phyloP scores from a whole-genome alignment of 176 grass and related monocot genomes.

The Phoenix roebelenii region DNA sequence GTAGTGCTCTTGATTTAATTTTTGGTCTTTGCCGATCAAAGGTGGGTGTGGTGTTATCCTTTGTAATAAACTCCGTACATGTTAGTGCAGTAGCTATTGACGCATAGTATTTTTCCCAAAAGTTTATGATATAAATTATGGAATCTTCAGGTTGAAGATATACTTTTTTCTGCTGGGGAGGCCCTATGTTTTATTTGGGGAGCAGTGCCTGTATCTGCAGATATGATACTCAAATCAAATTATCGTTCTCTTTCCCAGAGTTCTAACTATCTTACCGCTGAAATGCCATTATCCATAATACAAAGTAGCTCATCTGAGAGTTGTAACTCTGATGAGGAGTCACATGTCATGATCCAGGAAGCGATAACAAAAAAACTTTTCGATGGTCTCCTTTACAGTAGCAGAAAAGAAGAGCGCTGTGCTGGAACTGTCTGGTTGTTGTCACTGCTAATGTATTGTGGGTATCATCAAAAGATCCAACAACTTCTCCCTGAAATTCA shows the following conservation, averaged over 20 bases:
- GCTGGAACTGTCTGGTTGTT: constrained; percentile 92
- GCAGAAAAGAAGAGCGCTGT: constrained; percentile 93
- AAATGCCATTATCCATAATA: constrained; percentile 32
- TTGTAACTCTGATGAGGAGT: constrained; percentile 41
- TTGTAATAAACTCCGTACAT: no score
- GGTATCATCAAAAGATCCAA: constrained; percentile 74
- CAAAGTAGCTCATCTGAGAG: constrained; percentile 28
- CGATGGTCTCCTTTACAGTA: constrained; percentile 71
- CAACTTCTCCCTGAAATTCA: constrained; percentile 90
- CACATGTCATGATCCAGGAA: constrained; percentile 45
- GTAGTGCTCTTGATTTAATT: constrained; percentile 70
- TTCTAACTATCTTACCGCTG: constrained; percentile 74
- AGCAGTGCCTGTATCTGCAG: constrained; percentile 61
- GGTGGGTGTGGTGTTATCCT: constrained; percentile 27
- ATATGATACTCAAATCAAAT: constrained; percentile 79
- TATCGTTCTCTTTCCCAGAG: constrained; percentile 77
- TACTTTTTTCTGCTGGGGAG: constrained; percentile 89
- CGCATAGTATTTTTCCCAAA: background rate
- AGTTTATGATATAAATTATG: constrained; percentile 3
- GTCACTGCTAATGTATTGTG: constrained; percentile 89
- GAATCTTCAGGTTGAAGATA: constrained; percentile 70
- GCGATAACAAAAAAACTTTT: constrained; percentile 78
- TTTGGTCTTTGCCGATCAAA: constrained; percentile 79
- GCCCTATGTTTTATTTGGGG: constrained; percentile 98
- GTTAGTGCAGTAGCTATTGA: no score